Percentiles rank a stretch among this genome's conserved stretches.
These are phyloP conservation scores for Nitzschia inconspicua DNA, from an alignment of 108 stramenopile species.

Conservation along the genomic window DNA sequence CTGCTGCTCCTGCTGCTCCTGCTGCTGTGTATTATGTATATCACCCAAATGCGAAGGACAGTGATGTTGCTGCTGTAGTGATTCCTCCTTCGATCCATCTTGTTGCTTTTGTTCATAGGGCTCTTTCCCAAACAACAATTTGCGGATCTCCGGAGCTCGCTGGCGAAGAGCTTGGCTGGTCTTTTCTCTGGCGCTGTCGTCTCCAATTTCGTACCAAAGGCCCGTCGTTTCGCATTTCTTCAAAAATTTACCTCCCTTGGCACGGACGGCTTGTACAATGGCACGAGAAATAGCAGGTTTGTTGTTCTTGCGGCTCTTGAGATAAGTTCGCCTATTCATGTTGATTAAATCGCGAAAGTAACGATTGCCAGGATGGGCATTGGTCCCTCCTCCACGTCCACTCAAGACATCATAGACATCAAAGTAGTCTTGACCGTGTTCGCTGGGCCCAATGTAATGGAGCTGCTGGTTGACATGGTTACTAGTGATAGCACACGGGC, in stretches of 20 bases:
- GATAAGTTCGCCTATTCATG: slow-evolving; percentile 25
- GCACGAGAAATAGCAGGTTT: slow-evolving; percentile 65
- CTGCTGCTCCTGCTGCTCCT: slow-evolving; percentile 16
- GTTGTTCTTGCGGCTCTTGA: slow-evolving; percentile 43
- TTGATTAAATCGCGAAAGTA: slow-evolving; percentile 45
- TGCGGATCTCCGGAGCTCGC: slow-evolving; percentile 76
- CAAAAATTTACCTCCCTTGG: slow-evolving; percentile 62
- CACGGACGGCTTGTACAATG: slow-evolving; percentile 63
- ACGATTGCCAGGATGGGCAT: slow-evolving; percentile 54
- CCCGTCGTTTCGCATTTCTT: slow-evolving; percentile 53
- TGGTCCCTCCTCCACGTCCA: slow-evolving; percentile 67
- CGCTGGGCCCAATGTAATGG: slow-evolving; percentile 35
- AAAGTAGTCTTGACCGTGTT: slow-evolving; percentile 49
- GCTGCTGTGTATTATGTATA: no score
- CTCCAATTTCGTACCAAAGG: slow-evolving; percentile 64
- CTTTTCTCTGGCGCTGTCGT: slow-evolving; percentile 68
- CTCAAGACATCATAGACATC: slow-evolving; percentile 64
- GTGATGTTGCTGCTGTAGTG: slow-evolving; percentile 6
- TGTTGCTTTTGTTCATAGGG: no score
- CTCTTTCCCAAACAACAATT: slow-evolving; percentile 61
- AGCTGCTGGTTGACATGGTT: no score
- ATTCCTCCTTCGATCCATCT: slow-evolving; percentile 16
- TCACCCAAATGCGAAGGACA: no score
- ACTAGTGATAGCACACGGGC: no score
- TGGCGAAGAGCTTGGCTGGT: slow-evolving; percentile 72